Evolutionary conservation across 73 alveolate genomes (phyloP).

Genomic region (Tetrahymena elliotti): DNA sequence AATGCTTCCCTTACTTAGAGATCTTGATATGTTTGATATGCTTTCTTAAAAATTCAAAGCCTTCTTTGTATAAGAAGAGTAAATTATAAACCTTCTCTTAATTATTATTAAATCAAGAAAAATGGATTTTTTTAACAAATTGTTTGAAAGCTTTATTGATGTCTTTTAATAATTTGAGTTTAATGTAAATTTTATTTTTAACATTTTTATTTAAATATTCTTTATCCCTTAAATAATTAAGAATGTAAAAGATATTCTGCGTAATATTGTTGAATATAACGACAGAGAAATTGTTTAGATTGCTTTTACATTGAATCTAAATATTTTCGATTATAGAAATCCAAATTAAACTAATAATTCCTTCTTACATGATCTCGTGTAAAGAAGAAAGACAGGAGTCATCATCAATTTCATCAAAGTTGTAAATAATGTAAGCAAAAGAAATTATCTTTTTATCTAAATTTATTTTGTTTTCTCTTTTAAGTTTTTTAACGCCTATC

Average conservation of each 20-base stretch:
- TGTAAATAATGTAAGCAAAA: not conserved
- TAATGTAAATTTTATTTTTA: not conserved
- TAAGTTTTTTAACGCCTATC: too few species aligned
- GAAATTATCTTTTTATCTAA: too few species aligned
- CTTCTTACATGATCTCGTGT: not conserved
- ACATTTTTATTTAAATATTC: not conserved
- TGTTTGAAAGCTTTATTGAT: not conserved
- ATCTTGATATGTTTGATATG: not conserved
- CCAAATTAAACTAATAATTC: slow-evolving; percentile 4
- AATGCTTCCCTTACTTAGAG: not conserved
- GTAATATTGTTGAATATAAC: not conserved
- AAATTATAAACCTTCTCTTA: not conserved
- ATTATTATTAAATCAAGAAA: not conserved
- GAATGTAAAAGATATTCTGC: not conserved
- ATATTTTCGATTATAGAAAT: not conserved
- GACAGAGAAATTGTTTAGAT: slow-evolving; percentile 7
- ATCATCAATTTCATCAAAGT: slow-evolving; percentile 1
- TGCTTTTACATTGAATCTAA: not conserved
- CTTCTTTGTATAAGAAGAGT: not conserved
- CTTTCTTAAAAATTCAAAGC: not conserved
- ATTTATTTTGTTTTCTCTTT: too few species aligned
- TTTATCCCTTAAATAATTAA: not conserved
- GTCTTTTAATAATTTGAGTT: not conserved
- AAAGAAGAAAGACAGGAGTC: slow-evolving; percentile 15
- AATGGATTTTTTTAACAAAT: not conserved